These are phyloP conservation scores for Theobroma grandiflorum DNA, from an alignment of 441 rosid species.

Conservation along the genomic window DNA sequence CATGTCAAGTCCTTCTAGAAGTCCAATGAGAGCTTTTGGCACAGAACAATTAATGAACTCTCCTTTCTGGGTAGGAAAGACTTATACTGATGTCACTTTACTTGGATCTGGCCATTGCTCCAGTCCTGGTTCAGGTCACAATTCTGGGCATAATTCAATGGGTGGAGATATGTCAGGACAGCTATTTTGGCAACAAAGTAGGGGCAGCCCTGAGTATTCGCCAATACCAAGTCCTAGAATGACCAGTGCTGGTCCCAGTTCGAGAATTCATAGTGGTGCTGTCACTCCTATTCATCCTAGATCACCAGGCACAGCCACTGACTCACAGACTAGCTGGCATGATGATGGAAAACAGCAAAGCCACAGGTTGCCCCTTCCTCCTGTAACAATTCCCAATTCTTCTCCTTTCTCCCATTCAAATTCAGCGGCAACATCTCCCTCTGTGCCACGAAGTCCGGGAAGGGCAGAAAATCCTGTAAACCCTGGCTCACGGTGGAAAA, in stretches of 20 bases:
- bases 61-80: constrained; percentile 55
- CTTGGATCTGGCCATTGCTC: constrained; percentile 63
- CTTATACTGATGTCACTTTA: constrained; percentile 60
- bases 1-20: constrained; percentile 64
- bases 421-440: constrained; percentile 62
- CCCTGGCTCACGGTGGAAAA: constrained; percentile 59
- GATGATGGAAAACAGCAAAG: constrained; percentile 65
- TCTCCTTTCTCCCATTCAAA: constrained; percentile 58
- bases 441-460: constrained; percentile 65
- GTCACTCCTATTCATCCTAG: constrained; percentile 67
- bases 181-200: constrained; percentile 61
- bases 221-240: constrained; percentile 61
- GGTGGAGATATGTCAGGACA: constrained; percentile 62
- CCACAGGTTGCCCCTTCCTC: constrained; percentile 73
- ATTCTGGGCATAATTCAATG: constrained; percentile 60
- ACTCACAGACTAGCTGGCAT: constrained; percentile 47
- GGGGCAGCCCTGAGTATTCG: constrained; percentile 68
- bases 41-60: constrained; percentile 52
- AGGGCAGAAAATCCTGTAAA: constrained; percentile 54
- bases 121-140: constrained; percentile 64
- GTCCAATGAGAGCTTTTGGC: constrained; percentile 57
- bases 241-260: constrained; percentile 64
- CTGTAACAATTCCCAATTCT: constrained; percentile 44
- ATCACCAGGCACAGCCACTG: constrained; percentile 42
- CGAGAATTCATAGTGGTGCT: constrained; percentile 66